Percentiles rank a stretch among this genome's conserved stretches.
Conservation (phyloP, 805 yeast species). For the Candida lessepsii region DNA sequence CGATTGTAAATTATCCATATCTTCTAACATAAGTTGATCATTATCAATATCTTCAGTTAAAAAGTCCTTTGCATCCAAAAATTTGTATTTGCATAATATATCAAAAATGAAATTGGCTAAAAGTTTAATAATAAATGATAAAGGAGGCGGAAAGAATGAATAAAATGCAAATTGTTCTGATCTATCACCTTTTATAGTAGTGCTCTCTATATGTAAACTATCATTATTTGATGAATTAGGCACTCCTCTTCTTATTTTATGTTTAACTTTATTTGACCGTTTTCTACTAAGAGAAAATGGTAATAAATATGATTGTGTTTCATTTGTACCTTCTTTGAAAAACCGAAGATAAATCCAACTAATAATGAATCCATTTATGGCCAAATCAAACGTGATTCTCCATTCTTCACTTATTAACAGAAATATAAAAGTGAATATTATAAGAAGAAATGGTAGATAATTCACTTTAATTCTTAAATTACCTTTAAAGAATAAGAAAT, state of each 20-base stretch:
- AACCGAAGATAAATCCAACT: conserved; percentile 43
- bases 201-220: conserved; percentile 20
- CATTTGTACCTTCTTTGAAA: conserved; percentile 41
- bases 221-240: conserved; percentile 1
- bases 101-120: conserved; percentile 21
- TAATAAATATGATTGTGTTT: conserved; percentile 42
- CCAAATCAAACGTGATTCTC: conserved; percentile 22
- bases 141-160: conserved; percentile 44
- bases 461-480: conserved; percentile 43
- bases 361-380: conserved; percentile 31
- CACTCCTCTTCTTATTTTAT: conserved; percentile 11
- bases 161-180: conserved; percentile 32
- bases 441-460: conserved; percentile 35
- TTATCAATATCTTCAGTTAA: conserved; percentile 19
- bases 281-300: conserved; percentile 28
- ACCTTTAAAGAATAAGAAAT: conserved; percentile 49
- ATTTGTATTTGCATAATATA: conserved; percentile 17
- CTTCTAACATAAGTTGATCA: conserved; percentile 24
- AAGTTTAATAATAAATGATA: conserved; percentile 26
- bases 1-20: conserved; percentile 32
- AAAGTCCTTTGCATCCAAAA: conserved; percentile 24
- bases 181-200: conserved; percentile 25
- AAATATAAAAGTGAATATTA: conserved; percentile 22
- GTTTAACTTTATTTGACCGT: conserved; percentile 17
- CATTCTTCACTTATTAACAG: conserved; percentile 28